phyloP scores from a whole-genome alignment of 1,284 basidiomycete genomes.

The Fomes fomentarius region DNA sequence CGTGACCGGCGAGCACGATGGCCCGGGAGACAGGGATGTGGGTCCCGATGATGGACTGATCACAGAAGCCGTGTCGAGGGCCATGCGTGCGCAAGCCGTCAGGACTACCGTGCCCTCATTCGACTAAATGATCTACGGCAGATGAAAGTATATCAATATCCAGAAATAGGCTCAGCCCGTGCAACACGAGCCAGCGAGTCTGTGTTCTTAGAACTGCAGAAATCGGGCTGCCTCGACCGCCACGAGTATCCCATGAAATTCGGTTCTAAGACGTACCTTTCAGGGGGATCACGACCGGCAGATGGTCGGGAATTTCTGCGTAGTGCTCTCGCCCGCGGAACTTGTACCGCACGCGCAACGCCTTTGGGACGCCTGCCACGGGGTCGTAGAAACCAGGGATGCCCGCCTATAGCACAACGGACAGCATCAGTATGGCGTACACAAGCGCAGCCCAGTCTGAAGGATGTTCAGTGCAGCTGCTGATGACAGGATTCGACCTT shows the following conservation, averaged over 20 bases:
- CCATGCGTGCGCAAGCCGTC: conserved; percentile 21
- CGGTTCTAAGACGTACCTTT: conserved; percentile 52
- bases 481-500: conserved; percentile 15
- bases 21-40: conserved; percentile 11
- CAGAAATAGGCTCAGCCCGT: conserved; percentile 17
- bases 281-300: conserved; percentile 76
- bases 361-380: conserved; percentile 67
- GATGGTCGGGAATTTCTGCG: conserved; percentile 73
- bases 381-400: conserved; percentile 81
- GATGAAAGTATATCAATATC: conserved; percentile 25
- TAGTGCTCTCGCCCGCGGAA: conserved; percentile 80
- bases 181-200: conserved; percentile 5
- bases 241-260: not conserved
- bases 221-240: conserved; percentile 11
- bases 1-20: conserved; percentile 14
- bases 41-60: conserved; percentile 24
- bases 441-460: not conserved
- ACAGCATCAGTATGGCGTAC: not conserved
- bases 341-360: conserved; percentile 72
- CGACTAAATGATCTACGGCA: conserved; percentile 25
- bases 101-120: conserved; percentile 20
- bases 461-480: conserved; percentile 3
- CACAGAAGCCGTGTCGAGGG: conserved; percentile 17
- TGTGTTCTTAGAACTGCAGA: not conserved
- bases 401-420: conserved; percentile 46